Evolutionary conservation across 176 grass and related monocot species (phyloP).

Genomic region (Poa annua): DNA sequence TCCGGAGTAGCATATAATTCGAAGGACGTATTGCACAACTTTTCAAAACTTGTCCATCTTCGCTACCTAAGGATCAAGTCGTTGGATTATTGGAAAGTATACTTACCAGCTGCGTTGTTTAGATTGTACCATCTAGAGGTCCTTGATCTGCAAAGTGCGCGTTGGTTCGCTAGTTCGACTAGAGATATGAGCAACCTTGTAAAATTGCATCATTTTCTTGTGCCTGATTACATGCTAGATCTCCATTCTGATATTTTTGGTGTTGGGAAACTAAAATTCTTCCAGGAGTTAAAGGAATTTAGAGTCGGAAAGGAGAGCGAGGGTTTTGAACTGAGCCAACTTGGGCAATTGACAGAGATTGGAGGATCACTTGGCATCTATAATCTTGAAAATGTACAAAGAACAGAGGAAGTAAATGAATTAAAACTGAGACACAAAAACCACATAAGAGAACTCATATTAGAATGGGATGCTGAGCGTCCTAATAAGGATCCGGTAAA

Average conservation of each 20-base stretch:
- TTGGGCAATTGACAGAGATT: background rate
- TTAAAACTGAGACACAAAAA: background rate
- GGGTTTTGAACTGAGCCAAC: background rate
- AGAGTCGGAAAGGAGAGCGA: background rate
- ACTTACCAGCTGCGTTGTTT: background rate
- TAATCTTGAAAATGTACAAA: background rate
- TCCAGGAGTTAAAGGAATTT: background rate
- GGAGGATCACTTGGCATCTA: background rate
- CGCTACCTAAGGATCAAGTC: constrained; percentile 3
- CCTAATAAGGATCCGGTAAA: background rate
- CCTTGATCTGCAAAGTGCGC: background rate
- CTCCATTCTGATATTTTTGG: too few species aligned
- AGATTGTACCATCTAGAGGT: constrained; percentile 7
- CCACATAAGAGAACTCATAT: background rate
- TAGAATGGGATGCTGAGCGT: background rate
- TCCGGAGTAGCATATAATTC: background rate
- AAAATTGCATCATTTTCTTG: background rate
- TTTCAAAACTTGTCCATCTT: constrained; percentile 33
- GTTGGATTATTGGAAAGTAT: background rate
- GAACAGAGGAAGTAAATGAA: background rate
- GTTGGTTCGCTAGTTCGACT: accelerated
- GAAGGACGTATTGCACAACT: background rate
- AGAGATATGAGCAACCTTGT: background rate
- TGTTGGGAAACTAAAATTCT: background rate
- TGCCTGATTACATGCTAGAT: background rate